Evolutionary conservation across 805 yeast species (phyloP).

Genomic region (Candida loeiensis): DNA sequence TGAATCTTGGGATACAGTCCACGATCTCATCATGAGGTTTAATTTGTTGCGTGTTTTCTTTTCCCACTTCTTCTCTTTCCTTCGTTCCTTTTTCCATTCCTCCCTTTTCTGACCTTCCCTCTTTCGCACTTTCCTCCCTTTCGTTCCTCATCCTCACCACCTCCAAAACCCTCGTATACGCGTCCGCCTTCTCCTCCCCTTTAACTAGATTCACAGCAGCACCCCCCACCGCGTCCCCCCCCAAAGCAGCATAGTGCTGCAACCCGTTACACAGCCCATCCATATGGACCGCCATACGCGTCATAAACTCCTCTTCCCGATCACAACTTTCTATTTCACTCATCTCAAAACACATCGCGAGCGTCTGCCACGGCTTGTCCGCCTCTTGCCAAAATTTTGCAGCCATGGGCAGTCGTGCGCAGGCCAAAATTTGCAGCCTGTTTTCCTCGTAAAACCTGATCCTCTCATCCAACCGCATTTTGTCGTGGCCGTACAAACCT

Average conservation of each 20-base stretch:
- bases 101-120: constrained; percentile 11
- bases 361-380: constrained; percentile 40
- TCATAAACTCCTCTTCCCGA: constrained; percentile 17
- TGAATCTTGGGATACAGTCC: too few species aligned
- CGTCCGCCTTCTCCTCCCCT: constrained; percentile 17
- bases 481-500: constrained; percentile 29
- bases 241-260: constrained; percentile 45
- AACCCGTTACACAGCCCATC: constrained; percentile 47
- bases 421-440: constrained; percentile 18
- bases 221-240: constrained; percentile 35
- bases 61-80: not conserved
- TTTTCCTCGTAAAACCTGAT: constrained; percentile 24
- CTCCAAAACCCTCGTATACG: constrained; percentile 31
- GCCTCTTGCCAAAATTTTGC: constrained; percentile 35
- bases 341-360: constrained; percentile 35
- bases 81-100: not conserved
- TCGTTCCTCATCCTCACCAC: constrained; percentile 13
- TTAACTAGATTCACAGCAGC: constrained; percentile 37
- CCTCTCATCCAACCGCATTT: constrained; percentile 24
- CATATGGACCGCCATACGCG: constrained; percentile 38
- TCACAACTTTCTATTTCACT: constrained; percentile 17
- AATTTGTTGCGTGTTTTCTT: not conserved
- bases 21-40: too few species aligned
- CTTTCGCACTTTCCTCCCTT: constrained; percentile 1
- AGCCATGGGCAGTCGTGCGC: constrained; percentile 26